Evolutionary conservation across 192 early-diverging fungal species (phyloP).

Genomic region (Linnemannia hyalina): DNA sequence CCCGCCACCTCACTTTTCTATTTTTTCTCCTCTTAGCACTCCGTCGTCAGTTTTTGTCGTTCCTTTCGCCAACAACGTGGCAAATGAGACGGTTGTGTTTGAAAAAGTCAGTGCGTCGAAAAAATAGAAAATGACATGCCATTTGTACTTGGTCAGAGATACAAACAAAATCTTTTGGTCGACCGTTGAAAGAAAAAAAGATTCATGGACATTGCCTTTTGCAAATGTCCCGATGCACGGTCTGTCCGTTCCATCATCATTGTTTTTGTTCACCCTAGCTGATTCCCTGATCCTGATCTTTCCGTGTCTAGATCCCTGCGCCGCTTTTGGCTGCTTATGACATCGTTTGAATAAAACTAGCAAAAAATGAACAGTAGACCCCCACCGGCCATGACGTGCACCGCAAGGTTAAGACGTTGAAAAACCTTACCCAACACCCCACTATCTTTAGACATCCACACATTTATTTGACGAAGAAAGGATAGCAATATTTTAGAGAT

Average conservation of each 20-base stretch:
- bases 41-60: not conserved
- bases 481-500: constrained; percentile 67
- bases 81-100: not conserved
- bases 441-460: too few relatives aligned
- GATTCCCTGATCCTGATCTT: too few relatives aligned
- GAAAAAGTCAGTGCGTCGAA: constrained; percentile 8
- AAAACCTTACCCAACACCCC: not conserved
- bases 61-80: not conserved
- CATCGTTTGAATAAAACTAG: too few relatives aligned
- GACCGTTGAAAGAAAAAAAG: not conserved
- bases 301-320: not conserved
- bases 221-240: not conserved
- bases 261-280: too few relatives aligned
- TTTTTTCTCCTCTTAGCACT: not conserved
- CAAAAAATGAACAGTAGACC: not conserved
- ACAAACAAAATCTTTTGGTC: not conserved
- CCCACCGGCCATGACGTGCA: not conserved
- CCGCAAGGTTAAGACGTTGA: not conserved
- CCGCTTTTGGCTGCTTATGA: too few relatives aligned
- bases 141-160: not conserved
- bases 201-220: not conserved
- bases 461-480: not conserved
- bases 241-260: too few relatives aligned
- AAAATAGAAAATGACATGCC: not conserved
- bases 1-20: not conserved